Evolutionary conservation across 305 asterid species (phyloP).

Genomic region (Fraxinus floribunda): DNA sequence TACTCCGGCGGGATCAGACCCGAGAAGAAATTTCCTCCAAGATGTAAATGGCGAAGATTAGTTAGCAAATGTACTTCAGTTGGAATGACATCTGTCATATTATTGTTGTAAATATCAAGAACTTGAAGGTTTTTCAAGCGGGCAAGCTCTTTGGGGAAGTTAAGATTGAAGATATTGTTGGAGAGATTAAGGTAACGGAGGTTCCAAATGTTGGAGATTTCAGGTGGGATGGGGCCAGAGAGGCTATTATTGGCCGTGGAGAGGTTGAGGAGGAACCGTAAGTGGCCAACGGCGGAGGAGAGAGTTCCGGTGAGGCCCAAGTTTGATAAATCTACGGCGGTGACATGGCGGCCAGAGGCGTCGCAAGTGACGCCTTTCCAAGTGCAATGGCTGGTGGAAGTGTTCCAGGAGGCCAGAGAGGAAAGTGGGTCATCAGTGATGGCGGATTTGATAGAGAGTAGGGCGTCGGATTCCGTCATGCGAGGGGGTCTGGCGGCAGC

Average conservation of each 20-base stretch:
- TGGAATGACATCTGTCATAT: slow-evolving; percentile 53
- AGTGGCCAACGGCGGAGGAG: slow-evolving; percentile 41
- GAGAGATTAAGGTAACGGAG: slow-evolving; percentile 53
- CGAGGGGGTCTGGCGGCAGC: slow-evolving; percentile 20
- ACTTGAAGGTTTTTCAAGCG: slow-evolving; percentile 37
- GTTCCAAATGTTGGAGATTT: slow-evolving; percentile 25
- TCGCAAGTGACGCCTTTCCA: slow-evolving; percentile 58
- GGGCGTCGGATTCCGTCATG: slow-evolving; percentile 24
- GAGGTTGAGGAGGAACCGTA: slow-evolving; percentile 36
- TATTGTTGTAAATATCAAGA: slow-evolving; percentile 57
- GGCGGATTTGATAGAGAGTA: slow-evolving; percentile 32
- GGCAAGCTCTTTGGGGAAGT: slow-evolving; percentile 39
- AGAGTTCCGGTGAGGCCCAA: slow-evolving; percentile 52
- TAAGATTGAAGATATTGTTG: slow-evolving; percentile 46
- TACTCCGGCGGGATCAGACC: slow-evolving; percentile 45
- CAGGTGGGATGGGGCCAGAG: slow-evolving; percentile 35
- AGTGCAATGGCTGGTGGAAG: slow-evolving; percentile 43
- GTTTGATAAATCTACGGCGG: slow-evolving; percentile 47
- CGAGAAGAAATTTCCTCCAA: slow-evolving; percentile 57
- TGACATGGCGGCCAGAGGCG: slow-evolving; percentile 32
- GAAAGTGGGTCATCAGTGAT: slow-evolving; percentile 30
- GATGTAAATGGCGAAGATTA: slow-evolving; percentile 47
- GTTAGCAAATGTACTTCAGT: slow-evolving; percentile 32
- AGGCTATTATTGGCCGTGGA: slow-evolving; percentile 41
- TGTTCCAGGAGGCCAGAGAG: slow-evolving; percentile 40